A percentile compares a stretch with the other conserved stretches of the same genome.
Conservation (phyloP, 139 green algal genomes). For the Choricystis sp. region DNA sequence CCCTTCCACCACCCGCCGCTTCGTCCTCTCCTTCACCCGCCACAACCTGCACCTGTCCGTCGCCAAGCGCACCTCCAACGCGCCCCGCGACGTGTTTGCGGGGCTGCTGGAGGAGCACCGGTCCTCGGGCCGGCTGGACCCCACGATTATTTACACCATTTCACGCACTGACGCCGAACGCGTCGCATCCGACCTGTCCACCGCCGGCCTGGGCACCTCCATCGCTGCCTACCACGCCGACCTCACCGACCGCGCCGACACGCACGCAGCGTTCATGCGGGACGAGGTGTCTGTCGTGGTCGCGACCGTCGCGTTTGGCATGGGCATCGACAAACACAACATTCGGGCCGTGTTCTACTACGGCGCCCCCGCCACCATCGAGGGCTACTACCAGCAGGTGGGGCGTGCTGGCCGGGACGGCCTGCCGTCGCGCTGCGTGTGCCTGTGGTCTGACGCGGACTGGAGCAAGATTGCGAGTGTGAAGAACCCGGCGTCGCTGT, state of each 20-base stretch:
- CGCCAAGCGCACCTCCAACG: conserved; percentile 7
- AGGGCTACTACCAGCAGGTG: conserved; percentile 34
- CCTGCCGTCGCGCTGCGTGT: conserved; percentile 20
- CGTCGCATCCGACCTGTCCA: conserved; percentile 5
- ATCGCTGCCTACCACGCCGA: conserved; percentile 30
- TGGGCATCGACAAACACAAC: conserved; percentile 19
- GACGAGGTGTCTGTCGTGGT: conserved; percentile 21
- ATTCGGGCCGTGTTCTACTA: conserved; percentile 16
- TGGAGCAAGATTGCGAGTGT: conserved; percentile 16
- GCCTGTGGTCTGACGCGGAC: conserved; percentile 28
- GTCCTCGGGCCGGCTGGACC: conserved; percentile 1
- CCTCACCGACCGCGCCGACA: conserved; percentile 10
- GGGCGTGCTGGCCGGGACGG: conserved; percentile 31
- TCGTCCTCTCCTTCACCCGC: conserved; percentile 36
- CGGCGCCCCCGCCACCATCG: conserved; percentile 17
- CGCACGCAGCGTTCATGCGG: conserved; percentile 31
- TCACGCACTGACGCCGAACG: conserved; percentile 13
- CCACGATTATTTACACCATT: conserved; percentile 41
- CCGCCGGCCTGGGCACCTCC: not conserved
- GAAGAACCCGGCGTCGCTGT: conserved; percentile 5
- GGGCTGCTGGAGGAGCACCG: conserved; percentile 8
- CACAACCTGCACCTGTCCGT: conserved; percentile 36
- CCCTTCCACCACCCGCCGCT: not conserved
- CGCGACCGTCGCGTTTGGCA: conserved; percentile 23
- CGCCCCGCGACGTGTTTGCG: not conserved